Base-by-base conservation (phyloP, 169 alveolate genomes). In the Plasmodium vivax region DNA sequence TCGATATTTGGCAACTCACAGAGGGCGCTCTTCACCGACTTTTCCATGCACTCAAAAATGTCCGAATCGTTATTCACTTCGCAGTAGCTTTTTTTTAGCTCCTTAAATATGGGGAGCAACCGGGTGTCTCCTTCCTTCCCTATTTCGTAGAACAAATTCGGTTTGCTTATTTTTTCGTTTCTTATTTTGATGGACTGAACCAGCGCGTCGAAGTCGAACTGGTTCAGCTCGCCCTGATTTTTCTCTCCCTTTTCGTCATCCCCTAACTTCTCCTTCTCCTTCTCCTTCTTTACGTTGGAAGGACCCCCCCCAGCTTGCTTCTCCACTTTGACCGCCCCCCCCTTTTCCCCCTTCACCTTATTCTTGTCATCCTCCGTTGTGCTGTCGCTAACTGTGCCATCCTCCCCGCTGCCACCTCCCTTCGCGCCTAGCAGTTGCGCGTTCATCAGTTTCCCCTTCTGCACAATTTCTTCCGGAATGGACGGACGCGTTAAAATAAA, bases 1-100 rank as follows among this genome's bases (percentile, higher is more conserved):
- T 98, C 99, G 81, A 98, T 98, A 91, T 98, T 97, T 1, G 99
- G 99, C 38, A 98, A 96, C 92, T 98, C 98, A 75, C 99, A 98
- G 47, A 98, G 84, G 32, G 99, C 99, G 73, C 98, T 93, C 68
- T 96, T 98, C 12, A 99, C 98, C 3, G 97, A 93, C 68, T 93
- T 81, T 82, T 98, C 99, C 96, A 97, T 96, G 41, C 97, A 96
- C 9, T 95, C 98, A 62, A 96, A 81, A 12, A 97, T 94, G 56
- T 92, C 95, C 12, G 47, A 14, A 80, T 90, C 94, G 36, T 38
- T 80, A 74, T 79, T 90, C 51, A 43, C 34, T 94, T 54, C 85
- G 83, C 92, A 80, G 82, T 85, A 90, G 19, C 77, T 80, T 30
- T 90, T 90, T 80, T 90, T 90, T 80, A 90, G 80, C 54, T 90